phyloP scores from a whole-genome alignment of 2,329 filamentous ascomycete species.

The Clonostachys byssicola region DNA sequence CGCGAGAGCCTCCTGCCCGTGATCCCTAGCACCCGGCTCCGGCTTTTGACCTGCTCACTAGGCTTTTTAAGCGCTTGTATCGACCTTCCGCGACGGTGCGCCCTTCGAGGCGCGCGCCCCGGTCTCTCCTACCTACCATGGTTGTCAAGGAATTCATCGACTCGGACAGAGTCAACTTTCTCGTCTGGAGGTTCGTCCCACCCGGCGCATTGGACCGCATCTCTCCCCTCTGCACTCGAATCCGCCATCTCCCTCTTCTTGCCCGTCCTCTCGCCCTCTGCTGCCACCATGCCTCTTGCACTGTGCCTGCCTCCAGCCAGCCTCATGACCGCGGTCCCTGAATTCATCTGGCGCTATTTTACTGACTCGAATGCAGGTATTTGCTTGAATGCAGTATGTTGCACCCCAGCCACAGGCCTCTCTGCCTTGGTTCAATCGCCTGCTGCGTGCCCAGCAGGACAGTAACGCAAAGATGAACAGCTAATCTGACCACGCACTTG shows the following conservation, averaged over 20 bases:
- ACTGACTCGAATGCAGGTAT: constrained; percentile 35
- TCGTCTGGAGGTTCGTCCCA: constrained; percentile 63
- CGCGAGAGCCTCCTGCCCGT: too few species aligned
- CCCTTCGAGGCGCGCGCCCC: constrained; percentile 1
- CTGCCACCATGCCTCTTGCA: background rate
- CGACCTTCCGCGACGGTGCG: constrained; percentile 1
- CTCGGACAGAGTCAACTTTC: constrained; percentile 66
- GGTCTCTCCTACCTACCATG: constrained; percentile 29
- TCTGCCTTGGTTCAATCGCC: background rate
- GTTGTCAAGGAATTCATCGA: constrained; percentile 56
- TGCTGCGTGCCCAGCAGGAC: background rate
- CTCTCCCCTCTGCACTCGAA: background rate
- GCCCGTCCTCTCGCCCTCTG: background rate
- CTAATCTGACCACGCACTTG: background rate
- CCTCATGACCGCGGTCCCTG: background rate
- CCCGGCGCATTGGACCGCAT: constrained; percentile 14
- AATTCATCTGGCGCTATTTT: background rate
- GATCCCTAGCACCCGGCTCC: too few species aligned
- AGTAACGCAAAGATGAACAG: background rate
- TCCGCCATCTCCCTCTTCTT: background rate
- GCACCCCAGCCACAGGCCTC: background rate
- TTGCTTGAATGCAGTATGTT: constrained; percentile 61
- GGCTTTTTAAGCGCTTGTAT: background rate
- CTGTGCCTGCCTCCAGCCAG: background rate
- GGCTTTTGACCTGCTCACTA: background rate